phyloP scores from a whole-genome alignment of 164 flowering plant species.

The Stephania japonica region DNA sequence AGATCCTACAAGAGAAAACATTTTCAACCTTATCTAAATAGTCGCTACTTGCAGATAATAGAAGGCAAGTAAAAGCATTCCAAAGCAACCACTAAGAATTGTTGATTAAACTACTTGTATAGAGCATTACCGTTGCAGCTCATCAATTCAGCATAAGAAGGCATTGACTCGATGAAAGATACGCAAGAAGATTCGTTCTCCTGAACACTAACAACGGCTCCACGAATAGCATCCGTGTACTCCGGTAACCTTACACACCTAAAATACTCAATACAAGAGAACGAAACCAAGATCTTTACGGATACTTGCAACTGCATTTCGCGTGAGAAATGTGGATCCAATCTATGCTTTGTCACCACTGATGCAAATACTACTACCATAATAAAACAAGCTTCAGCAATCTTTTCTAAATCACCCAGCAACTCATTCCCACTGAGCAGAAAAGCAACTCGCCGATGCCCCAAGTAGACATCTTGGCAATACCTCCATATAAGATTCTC shows the following conservation, averaged over 20 bases:
- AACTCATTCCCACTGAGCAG: constrained; percentile 39
- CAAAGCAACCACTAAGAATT: neutral
- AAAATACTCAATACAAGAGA: constrained; percentile 87
- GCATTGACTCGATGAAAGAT: constrained; percentile 68
- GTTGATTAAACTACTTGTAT: neutral
- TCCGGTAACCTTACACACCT: constrained; percentile 76
- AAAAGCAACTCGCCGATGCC: constrained; percentile 48
- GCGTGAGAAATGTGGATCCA: constrained; percentile 33
- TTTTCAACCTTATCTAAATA: neutral
- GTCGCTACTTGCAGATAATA: neutral
- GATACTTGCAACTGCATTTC: constrained; percentile 50
- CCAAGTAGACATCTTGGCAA: constrained; percentile 55
- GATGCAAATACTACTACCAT: constrained; percentile 86
- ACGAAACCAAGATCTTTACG: constrained; percentile 54
- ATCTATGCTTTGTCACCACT: constrained; percentile 66
- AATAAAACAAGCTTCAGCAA: constrained; percentile 87
- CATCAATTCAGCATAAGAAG: constrained; percentile 63
- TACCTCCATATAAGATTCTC: constrained; percentile 71
- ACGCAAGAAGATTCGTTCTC: constrained; percentile 61
- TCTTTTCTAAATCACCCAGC: constrained; percentile 65
- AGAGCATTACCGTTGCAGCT: constrained; percentile 38
- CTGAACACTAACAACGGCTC: constrained; percentile 55
- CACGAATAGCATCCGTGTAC: constrained; percentile 73
- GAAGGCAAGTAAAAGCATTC: neutral
- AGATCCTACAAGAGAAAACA: constrained; percentile 26